Evolutionary conservation across 495 filamentous ascomycete genomes (phyloP), one percentile per base, ranked within the genome.

Genomic region (Talaromyces borbonicus): DNA sequence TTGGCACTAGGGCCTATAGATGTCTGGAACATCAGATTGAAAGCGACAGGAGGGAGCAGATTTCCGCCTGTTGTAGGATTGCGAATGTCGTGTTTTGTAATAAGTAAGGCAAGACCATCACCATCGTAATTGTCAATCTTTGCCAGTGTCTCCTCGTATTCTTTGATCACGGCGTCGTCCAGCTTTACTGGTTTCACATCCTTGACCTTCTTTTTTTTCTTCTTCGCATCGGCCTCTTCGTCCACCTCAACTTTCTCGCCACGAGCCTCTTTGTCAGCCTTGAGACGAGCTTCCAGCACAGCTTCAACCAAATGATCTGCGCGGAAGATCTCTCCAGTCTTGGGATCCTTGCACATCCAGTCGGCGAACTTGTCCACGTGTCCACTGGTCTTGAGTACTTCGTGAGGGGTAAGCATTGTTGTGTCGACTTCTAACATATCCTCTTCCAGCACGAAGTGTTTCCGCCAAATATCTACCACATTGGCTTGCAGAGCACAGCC

Each of bases 261-360:
- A 44, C 84, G 81, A 16, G 84, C 83, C 57, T 84, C 75, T 66
- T 85, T 84, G 65, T 89, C 79, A 38, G 81, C 83, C 66, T 86
- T 88, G 39, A 98, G 65, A 19, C 92, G 74, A 24, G 73, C 62
- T 69, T 95, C 89, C 18, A 98, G 75, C 22, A 95, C 79, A 55
- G 94, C 89, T 69, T 97, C 87, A 27, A 98, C 87, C 52, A 97
- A 73, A 67, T 98, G 92, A 60, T 98, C 92, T 23, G 92, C 89
- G 49, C 92, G 79, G 62, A 96, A 81, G 48, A 96, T 93, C 69
- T 97, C 93, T 56, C 92, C 92, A 54, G 83, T 92, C 71, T 94
- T 92, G 43, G 89, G 88, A 62, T 98, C 92, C 66, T 96, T 96
- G 79, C 88, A 94, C 90, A 96, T 95, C 87, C 87, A 96, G 62